Conservation (phyloP, 768 basidiomycete genomes). For the Cystobasidium tubakii region DNA sequence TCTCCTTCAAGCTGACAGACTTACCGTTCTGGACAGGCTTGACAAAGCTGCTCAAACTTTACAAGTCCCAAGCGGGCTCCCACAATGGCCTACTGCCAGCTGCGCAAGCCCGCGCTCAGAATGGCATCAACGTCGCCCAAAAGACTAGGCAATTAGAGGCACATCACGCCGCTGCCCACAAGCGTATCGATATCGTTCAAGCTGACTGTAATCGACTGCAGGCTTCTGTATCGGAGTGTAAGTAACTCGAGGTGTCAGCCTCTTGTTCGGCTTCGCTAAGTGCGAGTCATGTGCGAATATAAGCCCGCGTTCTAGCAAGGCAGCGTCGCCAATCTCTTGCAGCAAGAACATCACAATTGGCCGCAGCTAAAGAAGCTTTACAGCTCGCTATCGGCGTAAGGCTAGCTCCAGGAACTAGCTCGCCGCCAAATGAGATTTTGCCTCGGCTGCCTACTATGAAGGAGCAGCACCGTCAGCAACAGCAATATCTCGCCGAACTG, state of each 20-base stretch:
- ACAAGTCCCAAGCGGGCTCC: slow-evolving; percentile 21
- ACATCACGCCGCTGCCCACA: neutral
- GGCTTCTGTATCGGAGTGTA: neutral
- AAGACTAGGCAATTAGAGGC: neutral
- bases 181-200: neutral
- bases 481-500: neutral
- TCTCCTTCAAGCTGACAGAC: neutral
- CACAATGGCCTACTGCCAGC: slow-evolving; percentile 19
- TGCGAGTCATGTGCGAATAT: too few species aligned
- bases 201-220: neutral
- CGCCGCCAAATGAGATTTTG: neutral
- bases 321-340: neutral
- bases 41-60: slow-evolving; percentile 29
- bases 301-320: neutral
- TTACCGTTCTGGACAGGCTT: neutral
- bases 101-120: neutral
- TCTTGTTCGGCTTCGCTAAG: neutral
- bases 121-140: neutral
- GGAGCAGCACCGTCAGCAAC: neutral
- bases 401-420: neutral
- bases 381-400: neutral
- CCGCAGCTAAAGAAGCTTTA: neutral
- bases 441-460: neutral
- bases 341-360: neutral
- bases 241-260: neutral